Percentiles rank a stretch among this genome's conserved stretches.
Evolutionary conservation across 176 grass and related monocot species (phyloP).

Genomic region (Rhipidocladum racemiflorum): DNA sequence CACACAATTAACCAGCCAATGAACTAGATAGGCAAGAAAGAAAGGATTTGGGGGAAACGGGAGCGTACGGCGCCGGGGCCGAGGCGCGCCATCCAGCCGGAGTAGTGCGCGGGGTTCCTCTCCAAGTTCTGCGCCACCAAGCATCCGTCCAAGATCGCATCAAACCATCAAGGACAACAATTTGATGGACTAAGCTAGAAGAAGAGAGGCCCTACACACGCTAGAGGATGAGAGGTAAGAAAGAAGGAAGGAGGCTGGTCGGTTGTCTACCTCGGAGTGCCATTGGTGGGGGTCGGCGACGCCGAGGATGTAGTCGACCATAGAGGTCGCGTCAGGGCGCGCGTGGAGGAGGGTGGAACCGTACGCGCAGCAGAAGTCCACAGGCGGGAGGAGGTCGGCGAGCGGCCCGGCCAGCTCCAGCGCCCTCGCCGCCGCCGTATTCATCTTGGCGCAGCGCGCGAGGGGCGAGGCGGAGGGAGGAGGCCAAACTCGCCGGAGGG

Average conservation of each 20-base stretch:
- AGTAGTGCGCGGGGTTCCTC: slow-evolving; percentile 73
- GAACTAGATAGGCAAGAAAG: neutral
- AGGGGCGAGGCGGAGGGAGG: neutral
- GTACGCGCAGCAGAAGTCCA: slow-evolving; percentile 90
- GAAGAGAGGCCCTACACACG: neutral
- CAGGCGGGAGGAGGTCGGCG: slow-evolving; percentile 55
- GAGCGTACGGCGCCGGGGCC: slow-evolving; percentile 42
- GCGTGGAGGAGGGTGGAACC: slow-evolving; percentile 76
- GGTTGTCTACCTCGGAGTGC: slow-evolving; percentile 55
- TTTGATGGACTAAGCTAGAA: neutral
- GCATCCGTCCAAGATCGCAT: neutral
- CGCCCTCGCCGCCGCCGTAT: neutral
- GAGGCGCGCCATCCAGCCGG: slow-evolving; percentile 56
- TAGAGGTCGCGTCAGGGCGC: slow-evolving; percentile 42
- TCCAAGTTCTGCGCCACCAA: slow-evolving; percentile 65
- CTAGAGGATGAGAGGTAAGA: neutral
- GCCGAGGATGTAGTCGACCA: slow-evolving; percentile 92
- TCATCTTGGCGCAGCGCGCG: neutral
- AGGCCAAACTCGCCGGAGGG: neutral
- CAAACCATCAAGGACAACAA: neutral
- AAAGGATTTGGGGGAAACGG: neutral
- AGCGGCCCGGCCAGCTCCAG: slow-evolving; percentile 56
- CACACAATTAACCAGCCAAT: neutral
- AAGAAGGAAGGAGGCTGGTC: neutral
- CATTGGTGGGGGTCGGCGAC: slow-evolving; percentile 71